A percentile compares a stretch with the other conserved stretches of the same genome.
Conservation (phyloP, 139 green algal genomes). For the Chlamydomonas applanata region DNA sequence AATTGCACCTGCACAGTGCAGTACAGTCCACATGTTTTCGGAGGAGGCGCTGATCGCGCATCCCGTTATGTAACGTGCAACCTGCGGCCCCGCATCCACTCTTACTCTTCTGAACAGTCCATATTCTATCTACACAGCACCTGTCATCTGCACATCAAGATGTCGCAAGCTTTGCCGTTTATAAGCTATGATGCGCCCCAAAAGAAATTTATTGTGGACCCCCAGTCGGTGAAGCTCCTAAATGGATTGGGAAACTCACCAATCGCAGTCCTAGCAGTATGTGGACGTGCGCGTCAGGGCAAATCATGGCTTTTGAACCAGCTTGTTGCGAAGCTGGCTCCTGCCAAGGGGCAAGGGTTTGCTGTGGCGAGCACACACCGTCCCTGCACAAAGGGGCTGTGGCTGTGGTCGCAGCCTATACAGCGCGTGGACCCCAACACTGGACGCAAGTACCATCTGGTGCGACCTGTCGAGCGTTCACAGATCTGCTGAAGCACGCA, state of each 20-base stretch:
- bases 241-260: not conserved
- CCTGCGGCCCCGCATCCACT: too few species aligned
- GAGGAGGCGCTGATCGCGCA: too few species aligned
- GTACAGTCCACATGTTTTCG: too few species aligned
- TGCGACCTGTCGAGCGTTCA: not conserved
- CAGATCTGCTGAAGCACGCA: too few species aligned
- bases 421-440: not conserved
- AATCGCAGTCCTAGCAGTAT: slow-evolving; percentile 20
- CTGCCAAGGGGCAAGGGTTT: not conserved
- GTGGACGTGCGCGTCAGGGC: slow-evolving; percentile 15
- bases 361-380: not conserved
- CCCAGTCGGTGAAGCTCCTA: not conserved
- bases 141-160: too few species aligned
- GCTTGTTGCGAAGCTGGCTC: slow-evolving; percentile 13
- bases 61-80: too few species aligned
- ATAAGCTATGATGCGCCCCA: slow-evolving; percentile 1
- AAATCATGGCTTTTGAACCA: slow-evolving; percentile 21
- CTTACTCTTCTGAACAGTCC: too few species aligned
- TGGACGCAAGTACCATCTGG: slow-evolving; percentile 12
- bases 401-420: slow-evolving; percentile 65
- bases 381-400: slow-evolving; percentile 85
- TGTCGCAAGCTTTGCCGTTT: not conserved
- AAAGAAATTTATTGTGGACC: slow-evolving; percentile 13
- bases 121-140: too few species aligned
- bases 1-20: too few species aligned